Conservation (phyloP, 139 green algal species). For the Chlamydomonas schloesseri region DNA sequence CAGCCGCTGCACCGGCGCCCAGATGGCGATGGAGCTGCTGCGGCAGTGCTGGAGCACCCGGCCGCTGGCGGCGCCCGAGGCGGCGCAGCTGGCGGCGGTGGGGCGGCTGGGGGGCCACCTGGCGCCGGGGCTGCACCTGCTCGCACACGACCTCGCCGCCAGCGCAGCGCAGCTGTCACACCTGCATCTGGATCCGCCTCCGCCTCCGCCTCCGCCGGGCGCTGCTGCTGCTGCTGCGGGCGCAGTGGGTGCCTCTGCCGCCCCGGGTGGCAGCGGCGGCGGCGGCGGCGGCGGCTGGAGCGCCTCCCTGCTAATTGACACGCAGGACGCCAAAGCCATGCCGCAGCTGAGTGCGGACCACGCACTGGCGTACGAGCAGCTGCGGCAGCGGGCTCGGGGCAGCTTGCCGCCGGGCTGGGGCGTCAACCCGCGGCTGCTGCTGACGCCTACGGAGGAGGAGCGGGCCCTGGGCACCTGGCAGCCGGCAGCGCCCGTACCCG, state of each 20-base stretch:
- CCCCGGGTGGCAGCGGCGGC: no score
- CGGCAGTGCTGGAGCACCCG: slow-evolving; percentile 54
- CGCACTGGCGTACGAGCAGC: no score
- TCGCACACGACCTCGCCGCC: slow-evolving; percentile 42
- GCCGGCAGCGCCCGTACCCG: no score
- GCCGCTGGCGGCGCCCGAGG: slow-evolving; percentile 51
- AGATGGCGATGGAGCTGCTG: slow-evolving; percentile 59
- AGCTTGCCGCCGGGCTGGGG: not conserved
- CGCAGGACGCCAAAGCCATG: no score
- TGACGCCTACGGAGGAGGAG: slow-evolving; percentile 41
- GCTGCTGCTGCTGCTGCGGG: slow-evolving; percentile 16
- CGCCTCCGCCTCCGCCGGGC: not conserved
- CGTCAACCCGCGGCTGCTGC: slow-evolving; percentile 27
- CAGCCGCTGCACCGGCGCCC: slow-evolving; percentile 53
- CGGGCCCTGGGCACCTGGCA: not conserved
- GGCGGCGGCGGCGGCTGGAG: no score
- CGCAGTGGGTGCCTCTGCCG: not conserved
- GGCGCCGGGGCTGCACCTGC: slow-evolving; percentile 48
- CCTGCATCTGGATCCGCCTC: slow-evolving; percentile 13
- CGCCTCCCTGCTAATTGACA: no score
- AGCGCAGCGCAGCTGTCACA: slow-evolving; percentile 47
- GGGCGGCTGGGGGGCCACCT: slow-evolving; percentile 19
- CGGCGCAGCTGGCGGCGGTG: slow-evolving; percentile 27
- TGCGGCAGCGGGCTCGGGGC: no score
- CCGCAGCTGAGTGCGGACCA: no score